Base-by-base conservation (phyloP, 2,329 filamentous ascomycete genomes). In the Penicillium decumbens region DNA sequence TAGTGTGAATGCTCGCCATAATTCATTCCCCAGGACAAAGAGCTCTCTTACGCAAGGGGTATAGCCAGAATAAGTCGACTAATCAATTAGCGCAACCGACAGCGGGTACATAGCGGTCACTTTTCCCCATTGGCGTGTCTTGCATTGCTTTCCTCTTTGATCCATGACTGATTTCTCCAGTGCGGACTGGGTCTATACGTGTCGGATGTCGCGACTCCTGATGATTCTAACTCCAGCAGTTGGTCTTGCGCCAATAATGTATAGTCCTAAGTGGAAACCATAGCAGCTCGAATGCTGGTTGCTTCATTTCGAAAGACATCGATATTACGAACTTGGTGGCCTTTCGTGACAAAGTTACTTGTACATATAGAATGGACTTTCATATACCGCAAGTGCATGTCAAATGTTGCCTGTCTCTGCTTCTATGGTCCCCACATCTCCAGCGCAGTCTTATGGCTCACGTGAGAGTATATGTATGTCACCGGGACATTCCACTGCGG, bases 161-260 rank as follows among this genome's bases (percentile, higher is more conserved):
- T 29, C 27, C 7, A 9, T 25, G 18, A 41, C 35, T 59, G 44
- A 55, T 18, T n/a, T 33, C n/a, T 37, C 4, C 15, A 64, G 60
- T 64, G 63, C 8, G 62, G 56, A 7, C 46, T 63, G 45, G 63
- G 62, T 39, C 56, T 65, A 1, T 65, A 52, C 35, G 61, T 63
- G 3, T 64, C 63, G 2, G 60, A 58, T 2, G 58, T 56, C 12
- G 61, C 63, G 7, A 63, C 64, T 38, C 63, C 64, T 47, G 44
- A 60, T 6, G 62, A 64, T 44, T 53, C 60, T 12, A 23, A 29
- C 41, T 50, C 51, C n/a, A 48, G 35, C 28, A 58, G 54, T 40
- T 65, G 62, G 54, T 60, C 62, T 7, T 65, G 62, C 37, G 61
- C 60, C 15, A 65, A 63, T 25, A 55, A 50, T 43, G 57, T 50